phyloP scores from a whole-genome alignment of 1,284 basidiomycete genomes.

The Apiotrichum akiyoshidainum region DNA sequence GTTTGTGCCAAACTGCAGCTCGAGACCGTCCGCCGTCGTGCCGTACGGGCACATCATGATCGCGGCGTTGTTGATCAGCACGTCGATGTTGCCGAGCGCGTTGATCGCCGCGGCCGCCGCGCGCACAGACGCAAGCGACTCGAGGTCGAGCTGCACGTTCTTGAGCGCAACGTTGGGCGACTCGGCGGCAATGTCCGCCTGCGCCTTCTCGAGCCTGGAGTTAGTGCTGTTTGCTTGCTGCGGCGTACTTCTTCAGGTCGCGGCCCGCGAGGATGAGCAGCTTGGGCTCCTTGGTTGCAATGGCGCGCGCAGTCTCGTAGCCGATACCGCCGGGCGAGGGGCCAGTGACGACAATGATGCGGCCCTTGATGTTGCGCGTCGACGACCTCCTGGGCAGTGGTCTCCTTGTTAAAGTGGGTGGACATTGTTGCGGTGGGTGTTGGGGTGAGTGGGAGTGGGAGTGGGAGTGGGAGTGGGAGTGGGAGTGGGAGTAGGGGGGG shows the following conservation, averaged over 20 bases:
- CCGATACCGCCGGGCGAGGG: slow-evolving; percentile 20
- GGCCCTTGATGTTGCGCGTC: slow-evolving; percentile 13
- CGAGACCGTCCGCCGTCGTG: slow-evolving; percentile 30
- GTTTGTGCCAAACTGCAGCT: slow-evolving; percentile 37
- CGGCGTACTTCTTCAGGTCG: slow-evolving; percentile 13
- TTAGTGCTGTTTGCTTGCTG: no score
- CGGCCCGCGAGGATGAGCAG: slow-evolving; percentile 23
- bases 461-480: no score
- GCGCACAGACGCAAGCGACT: slow-evolving; percentile 10
- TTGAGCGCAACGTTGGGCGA: slow-evolving; percentile 6
- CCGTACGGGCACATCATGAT: slow-evolving; percentile 25
- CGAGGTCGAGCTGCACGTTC: slow-evolving; percentile 17
- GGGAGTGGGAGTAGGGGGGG: no score
- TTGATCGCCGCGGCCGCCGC: slow-evolving; percentile 15
- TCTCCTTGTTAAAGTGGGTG: slow-evolving; percentile 1
- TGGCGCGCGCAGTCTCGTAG: slow-evolving; percentile 21
- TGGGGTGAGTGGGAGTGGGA: no score
- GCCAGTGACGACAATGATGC: slow-evolving; percentile 23
- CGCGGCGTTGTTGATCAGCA: slow-evolving; percentile 37
- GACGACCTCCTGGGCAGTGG: slow-evolving; percentile 16
- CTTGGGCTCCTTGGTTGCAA: slow-evolving; percentile 19
- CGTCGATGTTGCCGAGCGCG: slow-evolving; percentile 15
- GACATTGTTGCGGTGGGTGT: no score
- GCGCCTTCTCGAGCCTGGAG: slow-evolving; percentile 14
- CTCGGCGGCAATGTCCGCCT: slow-evolving; percentile 11